Percentiles rank a stretch among this genome's conserved stretches.
phyloP scores from a whole-genome alignment of 768 basidiomycete genomes.

The Tulasnella sp. region DNA sequence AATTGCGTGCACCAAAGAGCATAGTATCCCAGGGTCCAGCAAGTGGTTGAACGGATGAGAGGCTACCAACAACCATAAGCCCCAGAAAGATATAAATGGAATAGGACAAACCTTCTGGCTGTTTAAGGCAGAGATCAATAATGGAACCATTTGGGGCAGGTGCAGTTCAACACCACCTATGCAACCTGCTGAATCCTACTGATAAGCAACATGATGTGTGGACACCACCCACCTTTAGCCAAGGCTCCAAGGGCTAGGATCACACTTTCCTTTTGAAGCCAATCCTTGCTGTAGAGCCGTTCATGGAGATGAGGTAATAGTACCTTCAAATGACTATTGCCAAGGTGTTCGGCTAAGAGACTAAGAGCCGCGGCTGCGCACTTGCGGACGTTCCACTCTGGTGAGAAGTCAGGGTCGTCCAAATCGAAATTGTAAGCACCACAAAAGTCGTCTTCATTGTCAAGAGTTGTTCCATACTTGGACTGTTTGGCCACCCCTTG shows the following conservation, averaged over 20 bases:
- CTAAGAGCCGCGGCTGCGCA: constrained; percentile 96
- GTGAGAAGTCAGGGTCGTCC: constrained; percentile 92
- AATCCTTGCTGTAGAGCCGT: constrained; percentile 84
- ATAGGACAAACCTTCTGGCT: constrained; percentile 71
- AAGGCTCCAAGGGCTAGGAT: constrained; percentile 94
- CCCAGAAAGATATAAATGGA: not conserved
- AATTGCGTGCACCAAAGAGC: constrained; percentile 93
- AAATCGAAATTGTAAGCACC: constrained; percentile 80
- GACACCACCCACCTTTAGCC: constrained; percentile 68
- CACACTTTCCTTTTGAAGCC: constrained; percentile 90
- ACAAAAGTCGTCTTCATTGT: constrained; percentile 82
- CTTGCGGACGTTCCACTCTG: constrained; percentile 98
- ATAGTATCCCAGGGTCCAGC: constrained; percentile 98
- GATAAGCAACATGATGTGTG: not conserved
- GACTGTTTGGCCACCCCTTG: constrained; percentile 12
- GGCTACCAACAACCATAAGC: constrained; percentile 30
- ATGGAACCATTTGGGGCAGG: constrained; percentile 83
- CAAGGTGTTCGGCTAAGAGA: constrained; percentile 88
- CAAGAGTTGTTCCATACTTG: constrained; percentile 22
- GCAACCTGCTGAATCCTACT: constrained; percentile 48
- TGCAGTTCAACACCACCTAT: constrained; percentile 94
- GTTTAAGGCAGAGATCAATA: constrained; percentile 77
- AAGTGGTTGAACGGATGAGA: constrained; percentile 93
- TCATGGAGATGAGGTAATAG: constrained; percentile 82
- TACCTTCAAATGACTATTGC: constrained; percentile 76